Percentiles rank a stretch among this genome's conserved stretches.
phyloP scores from a whole-genome alignment of 768 basidiomycete genomes.

The Leccinum obscurum region DNA sequence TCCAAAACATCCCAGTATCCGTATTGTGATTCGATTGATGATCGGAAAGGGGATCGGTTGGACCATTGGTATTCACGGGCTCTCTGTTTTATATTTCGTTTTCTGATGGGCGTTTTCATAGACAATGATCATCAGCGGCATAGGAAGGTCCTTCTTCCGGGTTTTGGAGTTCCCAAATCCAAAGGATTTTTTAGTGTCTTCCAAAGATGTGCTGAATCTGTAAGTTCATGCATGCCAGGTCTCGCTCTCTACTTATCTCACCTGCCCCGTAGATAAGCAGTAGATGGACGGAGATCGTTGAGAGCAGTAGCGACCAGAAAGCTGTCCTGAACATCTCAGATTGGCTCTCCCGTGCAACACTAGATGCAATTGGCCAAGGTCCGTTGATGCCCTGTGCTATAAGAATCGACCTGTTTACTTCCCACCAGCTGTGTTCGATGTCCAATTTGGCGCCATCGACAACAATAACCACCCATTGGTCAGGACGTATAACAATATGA shows the following conservation, averaged over 20 bases:
- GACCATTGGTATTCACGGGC: background rate
- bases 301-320: background rate
- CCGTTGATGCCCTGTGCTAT: background rate
- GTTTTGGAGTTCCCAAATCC: slow-evolving; percentile 50
- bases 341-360: background rate
- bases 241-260: background rate
- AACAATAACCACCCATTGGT: slow-evolving; percentile 13
- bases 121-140: slow-evolving; percentile 52
- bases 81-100: too few species aligned
- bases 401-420: background rate
- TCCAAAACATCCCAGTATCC: slow-evolving; percentile 35
- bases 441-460: slow-evolving; percentile 37
- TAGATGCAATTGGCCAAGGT: slow-evolving; percentile 48
- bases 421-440: slow-evolving; percentile 38
- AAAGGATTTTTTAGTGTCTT: slow-evolving; percentile 53
- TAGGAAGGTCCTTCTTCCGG: slow-evolving; percentile 54
- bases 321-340: background rate
- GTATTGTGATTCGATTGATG: slow-evolving; percentile 2
- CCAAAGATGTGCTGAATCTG: slow-evolving; percentile 34
- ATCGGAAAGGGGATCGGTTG: background rate
- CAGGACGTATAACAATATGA: slow-evolving; percentile 8
- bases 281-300: background rate
- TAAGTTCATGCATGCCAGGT: slow-evolving; percentile 8
- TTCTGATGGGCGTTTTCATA: slow-evolving; percentile 3
- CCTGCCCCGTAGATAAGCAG: background rate